A percentile compares a stretch with the other conserved stretches of the same genome.
phyloP scores from a whole-genome alignment of 1,139 yeast species.

The Kluyveromyces marxianus region DNA sequence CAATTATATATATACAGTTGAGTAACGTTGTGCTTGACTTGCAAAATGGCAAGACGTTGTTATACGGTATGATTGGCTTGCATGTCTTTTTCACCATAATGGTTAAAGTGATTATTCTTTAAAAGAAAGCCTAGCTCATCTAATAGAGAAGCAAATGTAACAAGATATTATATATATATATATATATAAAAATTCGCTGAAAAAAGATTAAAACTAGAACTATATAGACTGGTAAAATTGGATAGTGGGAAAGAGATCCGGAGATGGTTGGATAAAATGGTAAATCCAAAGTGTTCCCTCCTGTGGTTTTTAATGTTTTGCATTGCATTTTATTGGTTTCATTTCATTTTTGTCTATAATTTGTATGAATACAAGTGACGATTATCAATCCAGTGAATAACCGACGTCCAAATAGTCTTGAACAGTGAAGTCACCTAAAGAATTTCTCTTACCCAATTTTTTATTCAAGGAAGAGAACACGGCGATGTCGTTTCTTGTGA shows the following conservation, averaged over 20 bases:
- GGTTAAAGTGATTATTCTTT: conserved; percentile 17
- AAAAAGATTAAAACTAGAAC: no score
- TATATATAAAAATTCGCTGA: no score
- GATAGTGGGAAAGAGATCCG: no score
- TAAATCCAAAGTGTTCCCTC: no score
- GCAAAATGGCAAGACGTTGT: conserved; percentile 6
- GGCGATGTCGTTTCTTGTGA: conserved; percentile 26
- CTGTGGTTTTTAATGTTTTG: no score
- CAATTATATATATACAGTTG: conserved; percentile 7
- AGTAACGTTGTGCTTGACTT: conserved; percentile 3
- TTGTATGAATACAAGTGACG: neutral
- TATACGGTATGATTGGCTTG: conserved; percentile 9
- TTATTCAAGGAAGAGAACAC: conserved; percentile 18
- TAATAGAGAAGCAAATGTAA: no score
- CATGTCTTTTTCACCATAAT: conserved; percentile 17
- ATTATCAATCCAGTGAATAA: conserved; percentile 9
- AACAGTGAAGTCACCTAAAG: conserved; percentile 21
- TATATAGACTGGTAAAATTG: no score
- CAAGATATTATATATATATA: no score
- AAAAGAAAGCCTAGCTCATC: neutral
- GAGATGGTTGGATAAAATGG: no score
- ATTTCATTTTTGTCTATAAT: neutral
- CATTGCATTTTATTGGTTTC: neutral
- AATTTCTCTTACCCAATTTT: conserved; percentile 12
- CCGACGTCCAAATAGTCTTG: conserved; percentile 23